phyloP scores from a whole-genome alignment of 768 basidiomycete species.

The Mycena albidolilacea region DNA sequence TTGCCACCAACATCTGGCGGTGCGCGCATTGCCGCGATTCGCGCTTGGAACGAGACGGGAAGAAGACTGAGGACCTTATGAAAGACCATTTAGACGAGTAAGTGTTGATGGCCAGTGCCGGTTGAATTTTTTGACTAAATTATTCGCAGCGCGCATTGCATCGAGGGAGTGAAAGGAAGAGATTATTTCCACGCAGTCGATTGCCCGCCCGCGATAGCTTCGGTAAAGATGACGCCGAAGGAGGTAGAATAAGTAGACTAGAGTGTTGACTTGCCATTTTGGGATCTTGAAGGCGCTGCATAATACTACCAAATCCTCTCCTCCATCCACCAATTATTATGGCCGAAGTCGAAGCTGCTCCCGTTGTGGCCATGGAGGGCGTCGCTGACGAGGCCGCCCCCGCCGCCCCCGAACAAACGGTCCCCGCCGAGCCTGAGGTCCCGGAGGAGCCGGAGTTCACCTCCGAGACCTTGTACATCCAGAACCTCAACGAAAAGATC shows the following conservation, averaged over 20 bases:
- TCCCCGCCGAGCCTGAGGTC: constrained; percentile 21
- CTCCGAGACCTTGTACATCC: constrained; percentile 94
- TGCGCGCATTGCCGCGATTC: constrained; percentile 48
- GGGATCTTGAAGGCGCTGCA: background rate
- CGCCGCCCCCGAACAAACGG: background rate
- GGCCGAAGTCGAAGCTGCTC: constrained; percentile 50
- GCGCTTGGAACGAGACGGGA: constrained; percentile 40
- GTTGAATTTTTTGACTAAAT: background rate
- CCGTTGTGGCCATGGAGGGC: constrained; percentile 51
- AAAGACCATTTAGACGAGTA: constrained; percentile 22
- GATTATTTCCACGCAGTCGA: constrained; percentile 29
- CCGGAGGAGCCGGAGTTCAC: constrained; percentile 59
- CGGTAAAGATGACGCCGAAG: constrained; percentile 33
- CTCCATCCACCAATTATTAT: constrained; percentile 32
- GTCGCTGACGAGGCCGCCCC: constrained; percentile 42
- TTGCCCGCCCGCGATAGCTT: background rate
- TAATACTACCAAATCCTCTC: constrained; percentile 11
- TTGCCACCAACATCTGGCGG: constrained; percentile 42
- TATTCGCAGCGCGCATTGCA: constrained; percentile 11
- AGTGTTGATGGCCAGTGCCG: background rate
- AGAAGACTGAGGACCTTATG: constrained; percentile 39
- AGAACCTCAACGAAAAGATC: constrained; percentile 96
- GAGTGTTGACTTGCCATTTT: background rate
- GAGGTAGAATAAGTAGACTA: background rate
- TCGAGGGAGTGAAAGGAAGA: constrained; percentile 9